Percentiles rank a stretch among this genome's conserved stretches.
These are phyloP conservation scores for Tricholoma terreum DNA, from an alignment of 768 basidiomycete species.

Conservation along the genomic window DNA sequence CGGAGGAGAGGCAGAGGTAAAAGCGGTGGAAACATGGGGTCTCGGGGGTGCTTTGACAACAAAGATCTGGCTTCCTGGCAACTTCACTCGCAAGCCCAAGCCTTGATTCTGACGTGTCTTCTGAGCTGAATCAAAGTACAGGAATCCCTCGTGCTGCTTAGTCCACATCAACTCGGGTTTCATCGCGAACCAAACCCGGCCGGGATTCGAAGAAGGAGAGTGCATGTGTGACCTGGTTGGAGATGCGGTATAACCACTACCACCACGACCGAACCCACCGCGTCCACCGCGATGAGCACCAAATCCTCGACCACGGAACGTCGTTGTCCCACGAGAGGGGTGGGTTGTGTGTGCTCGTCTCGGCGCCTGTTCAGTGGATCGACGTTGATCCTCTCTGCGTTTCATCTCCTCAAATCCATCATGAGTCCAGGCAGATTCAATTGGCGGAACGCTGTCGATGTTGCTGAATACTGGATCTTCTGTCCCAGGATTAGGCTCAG, in stretches of 20 bases:
- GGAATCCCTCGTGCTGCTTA: conserved; percentile 74
- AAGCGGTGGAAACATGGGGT: conserved; percentile 18
- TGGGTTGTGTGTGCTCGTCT: conserved; percentile 28
- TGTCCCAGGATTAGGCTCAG: conserved; percentile 6
- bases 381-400: conserved; percentile 61
- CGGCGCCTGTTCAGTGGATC: conserved; percentile 30
- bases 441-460: conserved; percentile 45
- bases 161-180: conserved; percentile 84
- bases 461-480: conserved; percentile 13
- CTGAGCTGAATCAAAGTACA: conserved; percentile 55
- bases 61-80: conserved; percentile 47
- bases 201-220: conserved; percentile 30
- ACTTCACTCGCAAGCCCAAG: conserved; percentile 55
- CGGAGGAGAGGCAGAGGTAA: conserved; percentile 17
- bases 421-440: conserved; percentile 77
- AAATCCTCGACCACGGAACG: conserved; percentile 40
- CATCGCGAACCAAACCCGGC: conserved; percentile 65
- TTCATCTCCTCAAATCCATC: conserved; percentile 90
- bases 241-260: conserved; percentile 33
- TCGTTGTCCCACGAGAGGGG: conserved; percentile 24
- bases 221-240: conserved; percentile 26
- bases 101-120: conserved; percentile 59
- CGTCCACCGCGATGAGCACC: conserved; percentile 50
- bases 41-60: conserved; percentile 39
- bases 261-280: conserved; percentile 41